phyloP scores from a whole-genome alignment of 345 rosid species.

The Eucalyptus cloeziana region DNA sequence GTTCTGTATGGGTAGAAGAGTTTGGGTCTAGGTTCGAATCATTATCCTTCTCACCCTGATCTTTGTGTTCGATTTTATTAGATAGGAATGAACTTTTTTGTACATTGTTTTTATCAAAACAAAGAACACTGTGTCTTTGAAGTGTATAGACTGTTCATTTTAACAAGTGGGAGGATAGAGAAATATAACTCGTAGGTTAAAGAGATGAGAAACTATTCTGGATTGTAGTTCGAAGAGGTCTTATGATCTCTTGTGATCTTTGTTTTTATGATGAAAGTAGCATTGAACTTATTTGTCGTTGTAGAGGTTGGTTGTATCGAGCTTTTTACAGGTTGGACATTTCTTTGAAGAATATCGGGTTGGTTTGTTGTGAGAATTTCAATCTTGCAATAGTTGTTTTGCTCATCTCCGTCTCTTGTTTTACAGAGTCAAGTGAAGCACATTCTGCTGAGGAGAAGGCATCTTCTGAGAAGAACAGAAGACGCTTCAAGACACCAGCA shows the following conservation, averaged over 20 bases:
- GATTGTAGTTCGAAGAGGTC: not conserved
- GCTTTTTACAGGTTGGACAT: not conserved
- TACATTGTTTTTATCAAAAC: not conserved
- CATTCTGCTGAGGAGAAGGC: slow-evolving; percentile 50
- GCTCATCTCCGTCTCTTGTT: not conserved
- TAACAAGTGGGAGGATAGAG: not conserved
- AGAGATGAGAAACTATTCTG: not conserved
- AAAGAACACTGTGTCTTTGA: not conserved
- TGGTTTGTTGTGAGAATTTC: not conserved
- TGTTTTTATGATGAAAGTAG: not conserved
- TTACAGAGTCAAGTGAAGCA: slow-evolving; percentile 46
- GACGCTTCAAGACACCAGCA: slow-evolving; percentile 61
- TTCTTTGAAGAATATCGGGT: not conserved
- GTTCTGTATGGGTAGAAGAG: not conserved
- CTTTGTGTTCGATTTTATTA: not conserved
- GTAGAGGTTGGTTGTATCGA: not conserved
- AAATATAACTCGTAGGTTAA: not conserved
- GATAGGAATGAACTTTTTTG: not conserved
- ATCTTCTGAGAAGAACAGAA: slow-evolving; percentile 44
- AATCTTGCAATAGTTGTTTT: not conserved
- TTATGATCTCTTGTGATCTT: not conserved
- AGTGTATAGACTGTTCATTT: not conserved
- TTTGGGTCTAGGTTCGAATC: not conserved
- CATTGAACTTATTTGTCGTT: not conserved
- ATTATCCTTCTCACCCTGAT: not conserved